Evolutionary conservation across 129 eudicot species (phyloP).

Genomic region (Mikania micrantha): DNA sequence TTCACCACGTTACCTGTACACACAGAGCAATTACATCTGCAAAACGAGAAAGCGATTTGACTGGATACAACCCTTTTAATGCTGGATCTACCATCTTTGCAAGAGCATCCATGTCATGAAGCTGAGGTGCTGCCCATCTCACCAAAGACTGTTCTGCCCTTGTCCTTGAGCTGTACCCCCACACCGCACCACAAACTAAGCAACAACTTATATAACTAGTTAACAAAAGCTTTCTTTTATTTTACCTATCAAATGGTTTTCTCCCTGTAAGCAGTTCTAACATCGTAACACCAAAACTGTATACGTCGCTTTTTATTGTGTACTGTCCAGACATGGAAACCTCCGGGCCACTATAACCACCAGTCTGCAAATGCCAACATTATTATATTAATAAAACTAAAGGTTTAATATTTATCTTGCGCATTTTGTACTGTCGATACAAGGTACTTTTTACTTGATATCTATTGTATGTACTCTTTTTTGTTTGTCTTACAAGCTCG

Average conservation of each 20-base stretch:
- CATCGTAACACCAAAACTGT: constrained; percentile 70
- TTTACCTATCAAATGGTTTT: constrained; percentile 57
- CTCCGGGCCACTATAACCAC: constrained; percentile 63
- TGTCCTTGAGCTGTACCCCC: constrained; percentile 41
- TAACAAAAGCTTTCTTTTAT: neutral
- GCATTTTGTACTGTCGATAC: no score
- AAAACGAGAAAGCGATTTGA: constrained; percentile 71
- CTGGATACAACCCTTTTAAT: constrained; percentile 59
- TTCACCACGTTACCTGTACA: constrained; percentile 34
- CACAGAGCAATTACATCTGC: constrained; percentile 69
- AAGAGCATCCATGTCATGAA: constrained; percentile 83
- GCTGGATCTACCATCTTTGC: constrained; percentile 78
- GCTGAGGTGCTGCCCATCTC: constrained; percentile 73
- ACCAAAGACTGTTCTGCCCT: constrained; percentile 62
- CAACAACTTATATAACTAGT: neutral
- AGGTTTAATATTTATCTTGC: no score
- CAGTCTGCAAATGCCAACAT: constrained; percentile 15
- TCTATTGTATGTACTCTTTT: no score
- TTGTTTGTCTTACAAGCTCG: no score
- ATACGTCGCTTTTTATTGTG: constrained; percentile 57
- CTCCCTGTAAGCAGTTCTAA: constrained; percentile 67
- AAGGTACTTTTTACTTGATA: no score
- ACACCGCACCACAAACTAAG: neutral
- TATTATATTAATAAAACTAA: no score
- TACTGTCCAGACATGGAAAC: constrained; percentile 44